Evolutionary conservation across 225 moss, liverwort and hornwort species (phyloP).

Genomic region (Pseudisothecium myosuroides): DNA sequence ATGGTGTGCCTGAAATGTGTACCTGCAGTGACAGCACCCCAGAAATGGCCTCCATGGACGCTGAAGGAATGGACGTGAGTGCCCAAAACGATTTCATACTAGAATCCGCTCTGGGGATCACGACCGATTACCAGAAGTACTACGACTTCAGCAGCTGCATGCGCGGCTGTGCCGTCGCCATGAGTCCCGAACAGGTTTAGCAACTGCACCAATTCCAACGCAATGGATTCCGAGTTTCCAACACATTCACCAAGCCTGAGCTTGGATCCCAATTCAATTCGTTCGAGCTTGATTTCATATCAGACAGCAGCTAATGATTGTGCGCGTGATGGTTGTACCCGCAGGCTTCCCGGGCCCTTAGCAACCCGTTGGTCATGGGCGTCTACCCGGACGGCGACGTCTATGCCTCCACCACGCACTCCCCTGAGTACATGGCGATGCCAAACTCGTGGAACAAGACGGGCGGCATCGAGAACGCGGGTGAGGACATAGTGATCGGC

Average conservation of each 20-base stretch:
- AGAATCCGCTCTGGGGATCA: not conserved
- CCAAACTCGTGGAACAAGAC: slow-evolving; percentile 27
- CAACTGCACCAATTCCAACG: not conserved
- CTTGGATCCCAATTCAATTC: not conserved
- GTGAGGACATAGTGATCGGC: slow-evolving; percentile 35
- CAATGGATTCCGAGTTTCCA: not conserved
- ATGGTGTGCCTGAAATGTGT: not conserved
- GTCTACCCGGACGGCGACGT: not conserved
- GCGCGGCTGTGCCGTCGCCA: slow-evolving; percentile 5
- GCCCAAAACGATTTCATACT: not conserved
- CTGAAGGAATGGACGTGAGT: not conserved
- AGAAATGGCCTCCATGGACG: not conserved
- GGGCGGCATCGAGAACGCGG: slow-evolving; percentile 19
- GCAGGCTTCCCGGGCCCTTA: not conserved
- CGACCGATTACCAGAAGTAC: not conserved
- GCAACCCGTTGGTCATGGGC: not conserved
- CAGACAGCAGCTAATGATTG: not conserved
- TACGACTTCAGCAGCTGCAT: slow-evolving; percentile 2
- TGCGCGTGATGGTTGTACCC: not conserved
- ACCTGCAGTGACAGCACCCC: not conserved
- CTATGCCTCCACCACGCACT: slow-evolving; percentile 10
- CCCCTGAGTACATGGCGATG: slow-evolving; percentile 25
- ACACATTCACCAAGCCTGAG: not conserved
- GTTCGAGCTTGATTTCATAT: not conserved
- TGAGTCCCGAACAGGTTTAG: slow-evolving; percentile 22